phyloP scores from a whole-genome alignment of 1,284 basidiomycete species.

The Apiotrichum porosum region DNA sequence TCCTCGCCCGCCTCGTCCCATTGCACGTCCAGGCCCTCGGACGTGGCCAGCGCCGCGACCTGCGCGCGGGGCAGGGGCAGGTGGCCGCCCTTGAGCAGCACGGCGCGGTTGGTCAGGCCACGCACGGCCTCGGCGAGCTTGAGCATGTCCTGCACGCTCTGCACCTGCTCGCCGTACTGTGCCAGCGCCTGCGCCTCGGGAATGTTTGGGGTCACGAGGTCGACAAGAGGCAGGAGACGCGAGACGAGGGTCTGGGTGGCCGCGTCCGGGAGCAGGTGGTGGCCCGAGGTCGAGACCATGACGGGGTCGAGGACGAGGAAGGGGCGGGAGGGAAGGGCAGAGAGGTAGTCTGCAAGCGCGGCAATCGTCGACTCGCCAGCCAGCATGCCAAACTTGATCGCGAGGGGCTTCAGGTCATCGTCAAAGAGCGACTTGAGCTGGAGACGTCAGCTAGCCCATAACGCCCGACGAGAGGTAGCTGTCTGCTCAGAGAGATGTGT shows the following conservation, averaged over 20 bases:
- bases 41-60: constrained; percentile 39
- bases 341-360: constrained; percentile 42
- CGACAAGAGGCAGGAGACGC: constrained; percentile 66
- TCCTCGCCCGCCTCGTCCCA: constrained; percentile 14
- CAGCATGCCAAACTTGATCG: constrained; percentile 90
- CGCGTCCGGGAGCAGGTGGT: constrained; percentile 68
- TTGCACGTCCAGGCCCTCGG: background rate
- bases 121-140: constrained; percentile 57
- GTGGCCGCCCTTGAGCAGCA: constrained; percentile 88
- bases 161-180: constrained; percentile 44
- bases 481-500: too few species aligned
- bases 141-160: constrained; percentile 61
- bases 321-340: constrained; percentile 34
- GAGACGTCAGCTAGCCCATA: background rate
- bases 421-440: constrained; percentile 70
- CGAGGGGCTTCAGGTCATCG: constrained; percentile 66
- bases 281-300: constrained; percentile 87
- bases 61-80: constrained; percentile 54
- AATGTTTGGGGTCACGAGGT: constrained; percentile 81
- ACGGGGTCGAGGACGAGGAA: constrained; percentile 81
- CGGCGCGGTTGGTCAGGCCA: constrained; percentile 55
- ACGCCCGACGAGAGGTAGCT: too few species aligned
- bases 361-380: constrained; percentile 50
- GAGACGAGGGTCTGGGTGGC: constrained; percentile 47
- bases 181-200: constrained; percentile 65